Conservation (phyloP, 371 early-diverging fungal species). For the Entomophthora muscae region DNA sequence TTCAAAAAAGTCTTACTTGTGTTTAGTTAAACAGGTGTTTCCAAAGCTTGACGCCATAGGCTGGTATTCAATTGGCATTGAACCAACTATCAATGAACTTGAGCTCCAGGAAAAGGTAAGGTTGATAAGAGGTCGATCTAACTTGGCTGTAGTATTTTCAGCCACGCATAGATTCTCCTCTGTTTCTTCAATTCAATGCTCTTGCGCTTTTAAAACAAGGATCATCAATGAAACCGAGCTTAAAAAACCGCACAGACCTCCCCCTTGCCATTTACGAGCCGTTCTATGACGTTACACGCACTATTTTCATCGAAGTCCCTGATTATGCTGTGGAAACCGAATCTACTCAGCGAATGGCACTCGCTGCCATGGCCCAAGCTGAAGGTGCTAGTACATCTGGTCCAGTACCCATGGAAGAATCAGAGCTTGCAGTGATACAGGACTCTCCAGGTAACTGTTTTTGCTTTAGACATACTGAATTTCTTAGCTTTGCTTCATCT, state of each 20-base stretch:
- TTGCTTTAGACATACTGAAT: background rate
- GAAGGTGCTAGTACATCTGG: background rate
- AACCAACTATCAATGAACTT: background rate
- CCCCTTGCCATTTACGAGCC: background rate
- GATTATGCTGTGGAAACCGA: background rate
- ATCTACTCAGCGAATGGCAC: background rate
- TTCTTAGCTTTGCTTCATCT: background rate
- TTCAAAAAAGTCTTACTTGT: too few relatives aligned
- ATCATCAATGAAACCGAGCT: background rate
- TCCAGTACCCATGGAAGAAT: background rate
- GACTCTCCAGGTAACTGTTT: background rate
- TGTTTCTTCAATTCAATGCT: background rate
- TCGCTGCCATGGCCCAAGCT: background rate
- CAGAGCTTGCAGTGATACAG: background rate
- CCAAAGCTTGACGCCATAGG: background rate
- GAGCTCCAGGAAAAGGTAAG: background rate
- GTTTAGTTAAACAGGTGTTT: conserved; percentile 3
- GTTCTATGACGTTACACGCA: background rate
- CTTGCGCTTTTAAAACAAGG: background rate
- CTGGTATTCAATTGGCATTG: background rate
- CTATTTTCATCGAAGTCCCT: background rate
- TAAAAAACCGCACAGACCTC: background rate
- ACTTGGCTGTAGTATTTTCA: background rate
- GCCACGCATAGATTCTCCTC: background rate
- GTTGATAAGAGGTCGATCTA: background rate